Conservation (phyloP, 768 basidiomycete species). For the Rhizopogon sp. region DNA sequence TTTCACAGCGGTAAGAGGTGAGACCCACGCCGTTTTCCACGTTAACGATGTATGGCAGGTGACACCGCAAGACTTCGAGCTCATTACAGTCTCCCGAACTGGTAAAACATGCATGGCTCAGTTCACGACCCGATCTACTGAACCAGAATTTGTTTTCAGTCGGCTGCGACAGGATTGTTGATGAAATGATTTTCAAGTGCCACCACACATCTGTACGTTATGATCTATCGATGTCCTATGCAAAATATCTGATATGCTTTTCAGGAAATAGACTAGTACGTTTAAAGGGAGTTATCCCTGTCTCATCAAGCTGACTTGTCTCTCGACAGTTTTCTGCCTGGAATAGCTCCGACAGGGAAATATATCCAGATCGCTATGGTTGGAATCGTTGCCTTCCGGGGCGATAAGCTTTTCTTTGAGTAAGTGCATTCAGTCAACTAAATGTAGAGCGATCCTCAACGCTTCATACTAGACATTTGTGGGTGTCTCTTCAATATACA, state of each 20-base stretch:
- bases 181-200: conserved; percentile 44
- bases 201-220: conserved; percentile 31
- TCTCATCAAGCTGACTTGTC: not conserved
- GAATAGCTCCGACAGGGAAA: conserved; percentile 33
- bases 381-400: conserved; percentile 40
- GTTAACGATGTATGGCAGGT: conserved; percentile 18
- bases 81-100: conserved; percentile 38
- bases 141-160: conserved; percentile 13
- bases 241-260: not conserved
- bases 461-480: conserved; percentile 22
- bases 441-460: not conserved
- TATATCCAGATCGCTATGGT: conserved; percentile 37
- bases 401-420: conserved; percentile 48
- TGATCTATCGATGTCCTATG: not conserved
- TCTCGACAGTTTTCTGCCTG: conserved; percentile 23
- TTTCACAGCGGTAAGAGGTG: conserved; percentile 27
- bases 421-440: conserved; percentile 15
- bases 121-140: conserved; percentile 4
- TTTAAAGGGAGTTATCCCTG: not conserved
- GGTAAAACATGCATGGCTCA: conserved; percentile 13
- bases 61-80: conserved; percentile 35
- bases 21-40: not conserved
- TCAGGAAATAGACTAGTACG: conserved; percentile 39
- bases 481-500: conserved; percentile 2
- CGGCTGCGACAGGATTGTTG: conserved; percentile 39